Evolutionary conservation across 352 stramenopile genomes (phyloP), one percentile per base, ranked within the genome.

Genomic region (Phytophthora palmivora): DNA sequence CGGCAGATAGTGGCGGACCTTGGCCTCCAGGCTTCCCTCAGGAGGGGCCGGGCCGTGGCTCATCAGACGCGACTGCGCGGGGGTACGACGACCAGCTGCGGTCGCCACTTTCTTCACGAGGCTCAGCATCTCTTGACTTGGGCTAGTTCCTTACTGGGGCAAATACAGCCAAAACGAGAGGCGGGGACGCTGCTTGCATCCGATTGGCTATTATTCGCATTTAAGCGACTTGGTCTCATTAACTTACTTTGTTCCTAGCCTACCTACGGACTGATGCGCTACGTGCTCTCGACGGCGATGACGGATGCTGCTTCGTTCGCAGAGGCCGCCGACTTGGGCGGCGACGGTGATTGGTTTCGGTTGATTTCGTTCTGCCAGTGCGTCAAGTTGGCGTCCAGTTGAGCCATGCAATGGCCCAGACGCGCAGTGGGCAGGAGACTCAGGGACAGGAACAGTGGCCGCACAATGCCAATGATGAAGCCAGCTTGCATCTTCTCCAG

Each of bases 401-500:
- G 82, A 10, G 54, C 59, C 55, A 91, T 73, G 63, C 84, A 95
- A 48, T 90, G 80, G 10, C 41, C 63, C 21, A 95, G 63, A 10
- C 77, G 39, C 4, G 79, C 73, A 34, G 67, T 70, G 2, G 86
- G 86, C 16, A 95, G 54, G 36, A 77, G 70, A 21, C 68, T 82
- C 26, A 93, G 67, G 26, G 71, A 77, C 15, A 79, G 41, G 58
- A 94, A 94, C 8, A 94, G 73, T 19, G 91, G 91, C 2, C 81
- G 74, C 14, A 96, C 91, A 34, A 98, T 95, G 50, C 92, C 95
- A 33, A 98, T 89, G 57, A 98, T 97, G 62, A 98, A 98, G 45
- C 90, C 90, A 6, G 95, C 79, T 72, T 98, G 94, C 66, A 91
- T 91, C 62, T 97, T 95, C 47, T 92, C 77, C 14, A 96, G 63